These are phyloP conservation scores for Yamadazyma atlantica DNA, from an alignment of 1,139 yeast genomes.

Conservation along the genomic window DNA sequence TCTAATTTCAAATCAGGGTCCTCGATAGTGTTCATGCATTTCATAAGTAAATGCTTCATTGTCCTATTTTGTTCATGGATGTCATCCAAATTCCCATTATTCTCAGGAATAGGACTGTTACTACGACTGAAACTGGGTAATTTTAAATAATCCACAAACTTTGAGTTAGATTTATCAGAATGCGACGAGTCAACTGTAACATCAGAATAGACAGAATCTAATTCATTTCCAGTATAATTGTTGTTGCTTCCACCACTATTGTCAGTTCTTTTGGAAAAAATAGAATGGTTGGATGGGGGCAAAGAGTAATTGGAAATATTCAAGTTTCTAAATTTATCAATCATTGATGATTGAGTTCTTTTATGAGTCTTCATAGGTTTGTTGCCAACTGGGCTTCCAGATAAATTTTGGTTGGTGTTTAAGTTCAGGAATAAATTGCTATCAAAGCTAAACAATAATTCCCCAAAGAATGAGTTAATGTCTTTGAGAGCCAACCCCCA, in stretches of 20 bases:
- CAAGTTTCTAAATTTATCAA: constrained; percentile 18
- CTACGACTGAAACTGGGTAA: constrained; percentile 15
- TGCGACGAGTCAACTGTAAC: constrained; percentile 12
- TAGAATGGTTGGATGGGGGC: constrained; percentile 18
- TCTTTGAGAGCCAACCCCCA: constrained; percentile 54
- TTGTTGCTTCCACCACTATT: constrained; percentile 1
- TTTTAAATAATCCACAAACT: constrained; percentile 27
- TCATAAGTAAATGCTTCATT: constrained; percentile 11
- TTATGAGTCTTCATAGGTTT: constrained; percentile 18
- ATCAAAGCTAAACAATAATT: constrained; percentile 37
- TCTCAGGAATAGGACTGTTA: background rate
- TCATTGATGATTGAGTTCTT: constrained; percentile 20
- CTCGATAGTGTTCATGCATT: constrained; percentile 12
- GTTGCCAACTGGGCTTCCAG: constrained; percentile 3
- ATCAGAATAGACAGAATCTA: constrained; percentile 35
- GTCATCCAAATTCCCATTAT: constrained; percentile 1
- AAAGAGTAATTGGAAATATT: constrained; percentile 17
- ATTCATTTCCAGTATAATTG: constrained; percentile 16
- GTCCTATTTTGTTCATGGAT: constrained; percentile 7
- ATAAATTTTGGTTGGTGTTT: background rate
- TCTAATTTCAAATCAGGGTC: constrained; percentile 14
- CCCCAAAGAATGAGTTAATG: constrained; percentile 44
- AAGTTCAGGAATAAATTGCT: constrained; percentile 25
- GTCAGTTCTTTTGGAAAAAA: constrained; percentile 22
- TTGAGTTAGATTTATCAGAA: constrained; percentile 15